Percentiles rank a stretch among this genome's conserved stretches.
These are phyloP conservation scores for Typha latifolia DNA, from an alignment of 176 grass and related monocot genomes.

Conservation along the genomic window DNA sequence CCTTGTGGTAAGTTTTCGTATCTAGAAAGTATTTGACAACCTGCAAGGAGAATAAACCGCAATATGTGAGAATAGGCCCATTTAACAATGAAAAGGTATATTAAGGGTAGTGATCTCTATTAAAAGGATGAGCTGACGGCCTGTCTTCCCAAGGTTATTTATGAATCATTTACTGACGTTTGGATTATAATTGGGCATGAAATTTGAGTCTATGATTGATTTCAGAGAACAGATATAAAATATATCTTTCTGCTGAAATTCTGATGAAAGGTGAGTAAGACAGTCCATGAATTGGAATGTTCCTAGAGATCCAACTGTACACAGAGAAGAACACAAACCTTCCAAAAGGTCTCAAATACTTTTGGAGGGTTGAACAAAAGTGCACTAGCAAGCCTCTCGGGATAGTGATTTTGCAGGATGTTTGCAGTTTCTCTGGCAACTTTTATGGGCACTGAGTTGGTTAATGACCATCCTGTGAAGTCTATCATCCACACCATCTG, in stretches of 20 bases:
- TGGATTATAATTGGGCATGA: too few relatives aligned
- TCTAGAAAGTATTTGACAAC: conserved; percentile 60
- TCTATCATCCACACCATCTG: conserved; percentile 90
- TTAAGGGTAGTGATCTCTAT: background rate
- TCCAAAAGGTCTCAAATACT: conserved; percentile 79
- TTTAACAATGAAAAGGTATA: background rate
- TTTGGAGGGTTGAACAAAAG: conserved; percentile 73
- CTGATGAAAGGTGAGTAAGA: too few relatives aligned
- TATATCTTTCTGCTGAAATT: too few relatives aligned
- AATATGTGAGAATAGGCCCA: background rate
- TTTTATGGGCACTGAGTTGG: conserved; percentile 52
- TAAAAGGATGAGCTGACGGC: background rate
- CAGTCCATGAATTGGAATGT: too few relatives aligned
- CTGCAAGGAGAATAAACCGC: conserved; percentile 17
- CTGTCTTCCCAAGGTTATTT: too few relatives aligned
- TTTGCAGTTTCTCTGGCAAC: conserved; percentile 48
- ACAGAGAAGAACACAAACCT: conserved; percentile 29
- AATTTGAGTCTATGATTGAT: too few relatives aligned
- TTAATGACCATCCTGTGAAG: conserved; percentile 82
- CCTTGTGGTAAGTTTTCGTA: conserved; percentile 48
- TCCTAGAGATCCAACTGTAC: too few relatives aligned
- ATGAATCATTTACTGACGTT: too few relatives aligned
- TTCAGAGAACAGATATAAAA: too few relatives aligned
- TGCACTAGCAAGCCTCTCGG: conserved; percentile 57
- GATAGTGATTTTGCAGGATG: conserved; percentile 81